Evolutionary conservation across 805 yeast genomes (phyloP).

Genomic region (Starmerella tilneyi): DNA sequence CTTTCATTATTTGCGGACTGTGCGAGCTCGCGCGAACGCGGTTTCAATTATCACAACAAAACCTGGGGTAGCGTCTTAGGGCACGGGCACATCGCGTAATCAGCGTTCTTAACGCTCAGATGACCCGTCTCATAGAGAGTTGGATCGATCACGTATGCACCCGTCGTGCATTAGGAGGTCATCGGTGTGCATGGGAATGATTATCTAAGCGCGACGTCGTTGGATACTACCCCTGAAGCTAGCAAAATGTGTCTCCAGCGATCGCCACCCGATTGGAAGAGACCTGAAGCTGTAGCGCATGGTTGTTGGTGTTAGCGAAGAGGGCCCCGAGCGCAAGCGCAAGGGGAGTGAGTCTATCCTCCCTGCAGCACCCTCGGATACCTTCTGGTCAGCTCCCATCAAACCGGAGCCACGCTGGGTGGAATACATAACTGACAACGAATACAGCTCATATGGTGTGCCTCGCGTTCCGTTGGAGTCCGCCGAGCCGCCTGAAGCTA

Average conservation of each 20-base stretch:
- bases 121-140: too few relatives aligned
- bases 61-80: too few relatives aligned
- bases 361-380: too few relatives aligned
- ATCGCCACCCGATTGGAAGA: not conserved
- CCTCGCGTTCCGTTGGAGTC: not conserved
- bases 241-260: not conserved
- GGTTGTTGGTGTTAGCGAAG: not conserved
- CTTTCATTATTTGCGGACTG: too few relatives aligned
- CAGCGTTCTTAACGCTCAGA: too few relatives aligned
- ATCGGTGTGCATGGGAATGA: not conserved
- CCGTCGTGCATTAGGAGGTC: not conserved
- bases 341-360: not conserved
- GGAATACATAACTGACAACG: not conserved
- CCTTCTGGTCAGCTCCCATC: not conserved
- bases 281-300: not conserved
- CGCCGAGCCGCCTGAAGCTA: slow-evolving; percentile 11
- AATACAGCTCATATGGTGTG: not conserved
- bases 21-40: too few relatives aligned
- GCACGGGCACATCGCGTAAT: too few relatives aligned
- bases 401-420: slow-evolving; percentile 4
- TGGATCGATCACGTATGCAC: not conserved
- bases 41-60: too few relatives aligned
- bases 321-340: not conserved
- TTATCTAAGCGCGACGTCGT: not conserved
- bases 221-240: not conserved